Evolutionary conservation across 331 rosid species (phyloP), one percentile per base, ranked within the genome.

Genomic region (Malus hybrid): DNA sequence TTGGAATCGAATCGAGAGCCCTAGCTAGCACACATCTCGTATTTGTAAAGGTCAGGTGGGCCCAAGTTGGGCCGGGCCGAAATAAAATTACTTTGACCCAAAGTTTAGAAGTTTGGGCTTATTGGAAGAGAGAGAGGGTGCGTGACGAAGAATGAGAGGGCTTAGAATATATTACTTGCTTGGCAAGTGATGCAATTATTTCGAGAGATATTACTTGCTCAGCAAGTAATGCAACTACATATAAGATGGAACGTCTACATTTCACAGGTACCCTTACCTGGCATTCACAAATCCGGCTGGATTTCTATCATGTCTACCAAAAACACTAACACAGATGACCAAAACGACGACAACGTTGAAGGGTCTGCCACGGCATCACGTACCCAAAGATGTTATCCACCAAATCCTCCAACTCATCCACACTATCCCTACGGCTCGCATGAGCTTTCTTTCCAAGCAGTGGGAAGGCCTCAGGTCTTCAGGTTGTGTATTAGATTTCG

Each of bases 21-120:
- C 73, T 67, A 67, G 7, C 36, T 33, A 33, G 72, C 39, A 7
- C 4, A 1, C 6, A 55, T 6, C 20, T 42, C 12, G 20, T 27
- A 15, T 70, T 75, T 75, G 65, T 75, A 18, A 33, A 16, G 18
- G 15, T 19, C 24, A 32, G 52, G 76, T 62, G 56, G 80, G 69
- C 63, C 12, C 36, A 3, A 12, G 31, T 29, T 56, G 50, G 73
- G 20, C 46, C 61, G 29, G 75, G 70, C 56, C 64, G 19, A 7
- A 34, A 14, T 2, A n/a, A 31, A 33, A 5, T 28, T 6, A 12
- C 2, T 14, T 34, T 2, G 36, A 72, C 68, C 67, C 55, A 55
- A 59, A 12, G 19, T 9, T 5, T 18, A 29, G 22, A 19, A 1
- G n/a, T 70, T 70, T 19, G 31, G 65, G 75, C 4, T 60, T 33